These are phyloP conservation scores for Coemansia guatemalensis DNA, from an alignment of 192 early-diverging fungal genomes.

Conservation along the genomic window DNA sequence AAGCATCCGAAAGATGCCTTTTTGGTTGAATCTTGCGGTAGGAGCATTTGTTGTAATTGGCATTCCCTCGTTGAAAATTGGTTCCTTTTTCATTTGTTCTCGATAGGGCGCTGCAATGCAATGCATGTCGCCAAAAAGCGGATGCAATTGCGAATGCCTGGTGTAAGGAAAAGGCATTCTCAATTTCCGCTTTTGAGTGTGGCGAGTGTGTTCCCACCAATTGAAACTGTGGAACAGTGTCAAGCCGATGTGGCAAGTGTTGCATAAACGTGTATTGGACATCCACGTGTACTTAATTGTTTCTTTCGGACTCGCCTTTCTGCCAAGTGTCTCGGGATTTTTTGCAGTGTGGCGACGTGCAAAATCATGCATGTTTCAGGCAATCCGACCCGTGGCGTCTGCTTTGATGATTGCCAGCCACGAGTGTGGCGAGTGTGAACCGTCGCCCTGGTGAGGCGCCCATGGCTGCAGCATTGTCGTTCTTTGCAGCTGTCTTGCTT, in stretches of 20 bases:
- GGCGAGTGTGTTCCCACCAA: slow-evolving; percentile 14
- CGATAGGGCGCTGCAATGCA: background rate
- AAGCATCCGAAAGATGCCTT: background rate
- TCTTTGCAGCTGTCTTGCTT: background rate
- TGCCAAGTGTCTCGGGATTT: slow-evolving; percentile 3
- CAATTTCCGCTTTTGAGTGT: slow-evolving; percentile 18
- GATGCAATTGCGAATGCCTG: slow-evolving; percentile 12
- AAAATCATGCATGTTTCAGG: background rate
- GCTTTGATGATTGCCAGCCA: background rate
- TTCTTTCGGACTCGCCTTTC: background rate
- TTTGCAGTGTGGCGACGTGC: background rate
- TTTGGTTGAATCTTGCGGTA: background rate
- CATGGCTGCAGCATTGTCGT: background rate
- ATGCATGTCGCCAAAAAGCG: background rate
- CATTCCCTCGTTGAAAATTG: background rate
- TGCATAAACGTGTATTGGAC: background rate
- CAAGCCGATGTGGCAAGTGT: slow-evolving; percentile 29
- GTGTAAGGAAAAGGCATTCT: slow-evolving; percentile 4
- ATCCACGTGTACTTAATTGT: slow-evolving; percentile 1
- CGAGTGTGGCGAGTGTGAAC: background rate
- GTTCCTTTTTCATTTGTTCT: background rate
- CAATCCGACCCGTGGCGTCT: background rate
- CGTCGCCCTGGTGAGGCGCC: background rate
- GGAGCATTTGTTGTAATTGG: slow-evolving; percentile 1
- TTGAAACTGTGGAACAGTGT: slow-evolving; percentile 3